A percentile compares a stretch with the other conserved stretches of the same genome.
Evolutionary conservation across 805 yeast genomes (phyloP).

Genomic region (Zygosaccharomyces rouxii): DNA sequence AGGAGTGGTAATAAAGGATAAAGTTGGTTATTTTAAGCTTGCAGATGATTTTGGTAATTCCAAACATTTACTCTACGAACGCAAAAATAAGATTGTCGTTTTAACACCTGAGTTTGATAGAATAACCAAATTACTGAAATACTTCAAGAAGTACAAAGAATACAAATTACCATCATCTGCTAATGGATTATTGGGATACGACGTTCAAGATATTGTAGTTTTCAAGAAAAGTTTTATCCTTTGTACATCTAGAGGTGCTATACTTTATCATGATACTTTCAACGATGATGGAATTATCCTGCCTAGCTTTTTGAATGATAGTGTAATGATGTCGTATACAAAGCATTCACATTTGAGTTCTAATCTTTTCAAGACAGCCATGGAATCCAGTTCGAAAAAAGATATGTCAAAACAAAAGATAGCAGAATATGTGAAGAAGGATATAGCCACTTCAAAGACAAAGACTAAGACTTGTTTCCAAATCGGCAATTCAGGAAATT

Average conservation of each 20-base stretch:
- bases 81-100: slow-evolving; percentile 46
- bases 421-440: slow-evolving; percentile 37
- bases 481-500: slow-evolving; percentile 48
- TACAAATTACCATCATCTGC: slow-evolving; percentile 52
- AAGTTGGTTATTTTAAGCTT: slow-evolving; percentile 57
- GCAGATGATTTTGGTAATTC: slow-evolving; percentile 64
- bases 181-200: slow-evolving; percentile 50
- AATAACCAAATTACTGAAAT: slow-evolving; percentile 29
- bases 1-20: slow-evolving; percentile 50
- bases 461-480: slow-evolving; percentile 62
- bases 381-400: slow-evolving; percentile 23
- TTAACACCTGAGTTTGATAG: slow-evolving; percentile 36
- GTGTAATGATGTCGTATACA: slow-evolving; percentile 13
- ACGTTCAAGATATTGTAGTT: slow-evolving; percentile 55
- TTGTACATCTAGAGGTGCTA: slow-evolving; percentile 63
- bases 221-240: slow-evolving; percentile 65
- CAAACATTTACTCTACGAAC: slow-evolving; percentile 53
- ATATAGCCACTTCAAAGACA: slow-evolving; percentile 35
- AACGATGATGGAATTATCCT: slow-evolving; percentile 51
- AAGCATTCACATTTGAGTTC: slow-evolving; percentile 22
- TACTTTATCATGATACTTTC: slow-evolving; percentile 49
- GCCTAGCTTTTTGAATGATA: slow-evolving; percentile 52
- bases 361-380: slow-evolving; percentile 20
- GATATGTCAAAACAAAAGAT: slow-evolving; percentile 31
- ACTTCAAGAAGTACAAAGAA: slow-evolving; percentile 48